Conservation (phyloP, 73 alveolate genomes). For the Paramecium tetraurelia region DNA sequence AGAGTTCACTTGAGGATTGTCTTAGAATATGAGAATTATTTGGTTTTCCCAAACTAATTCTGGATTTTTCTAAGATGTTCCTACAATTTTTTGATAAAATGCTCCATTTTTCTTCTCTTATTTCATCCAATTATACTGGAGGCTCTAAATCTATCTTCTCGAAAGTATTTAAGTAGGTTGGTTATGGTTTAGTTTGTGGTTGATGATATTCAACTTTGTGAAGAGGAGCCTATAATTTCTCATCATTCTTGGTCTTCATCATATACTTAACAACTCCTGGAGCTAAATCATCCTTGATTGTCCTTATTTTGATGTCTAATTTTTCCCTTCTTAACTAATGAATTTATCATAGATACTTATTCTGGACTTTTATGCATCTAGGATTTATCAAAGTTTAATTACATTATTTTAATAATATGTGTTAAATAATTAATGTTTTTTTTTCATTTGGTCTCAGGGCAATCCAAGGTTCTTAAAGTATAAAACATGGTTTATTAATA, state of each 20-base stretch:
- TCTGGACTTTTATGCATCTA: not conserved
- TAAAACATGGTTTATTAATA: not conserved
- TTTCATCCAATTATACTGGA: not conserved
- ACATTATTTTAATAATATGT: not conserved
- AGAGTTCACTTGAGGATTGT: not conserved
- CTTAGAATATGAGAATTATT: not conserved
- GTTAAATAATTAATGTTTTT: not conserved
- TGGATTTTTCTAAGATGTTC: not conserved
- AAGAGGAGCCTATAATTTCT: not conserved
- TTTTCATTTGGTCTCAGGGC: not conserved
- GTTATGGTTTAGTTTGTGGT: not conserved
- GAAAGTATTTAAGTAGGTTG: not conserved
- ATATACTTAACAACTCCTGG: constrained; percentile 5
- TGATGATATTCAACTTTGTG: not conserved
- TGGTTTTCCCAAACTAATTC: not conserved
- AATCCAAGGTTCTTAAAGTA: not conserved
- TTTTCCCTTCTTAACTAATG: constrained; percentile 18
- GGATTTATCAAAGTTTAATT: not conserved
- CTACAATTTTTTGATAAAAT: not conserved
- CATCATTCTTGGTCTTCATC: not conserved
- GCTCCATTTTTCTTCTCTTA: constrained; percentile 33
- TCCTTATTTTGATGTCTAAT: not conserved
- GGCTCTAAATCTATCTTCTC: not conserved
- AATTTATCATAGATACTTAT: not conserved
- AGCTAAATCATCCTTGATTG: not conserved